Percentiles rank a stretch among this genome's conserved stretches.
phyloP scores from a whole-genome alignment of 306 rosid genomes.

The Carpinus fangiana region DNA sequence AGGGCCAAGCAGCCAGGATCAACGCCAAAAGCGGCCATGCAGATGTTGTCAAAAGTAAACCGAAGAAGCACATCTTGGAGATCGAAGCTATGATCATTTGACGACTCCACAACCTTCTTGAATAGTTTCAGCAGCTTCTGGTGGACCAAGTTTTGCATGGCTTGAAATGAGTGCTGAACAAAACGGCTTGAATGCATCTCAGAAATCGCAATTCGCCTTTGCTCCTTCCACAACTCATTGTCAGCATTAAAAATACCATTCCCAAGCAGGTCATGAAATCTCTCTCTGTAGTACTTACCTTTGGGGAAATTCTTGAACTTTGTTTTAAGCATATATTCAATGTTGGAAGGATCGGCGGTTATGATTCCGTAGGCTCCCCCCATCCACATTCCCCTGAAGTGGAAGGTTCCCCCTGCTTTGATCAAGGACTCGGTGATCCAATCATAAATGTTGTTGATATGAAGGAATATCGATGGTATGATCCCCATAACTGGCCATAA shows the following conservation, averaged over 20 bases:
- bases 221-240: conserved; percentile 39
- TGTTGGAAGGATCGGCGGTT: conserved; percentile 38
- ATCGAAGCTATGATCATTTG: conserved; percentile 26
- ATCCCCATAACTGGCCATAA: conserved; percentile 50
- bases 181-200: conserved; percentile 43
- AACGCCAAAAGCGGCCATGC: conserved; percentile 40
- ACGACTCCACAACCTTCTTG: conserved; percentile 14
- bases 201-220: conserved; percentile 33
- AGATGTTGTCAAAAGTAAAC: conserved; percentile 49
- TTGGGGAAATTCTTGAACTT: conserved; percentile 50
- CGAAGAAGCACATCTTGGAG: conserved; percentile 50
- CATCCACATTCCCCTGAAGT: conserved; percentile 40
- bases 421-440: conserved; percentile 42
- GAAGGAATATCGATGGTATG: conserved; percentile 26
- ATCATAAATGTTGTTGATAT: conserved; percentile 24
- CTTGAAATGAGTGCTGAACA: conserved; percentile 15
- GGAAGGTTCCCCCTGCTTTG: conserved; percentile 46
- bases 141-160: conserved; percentile 39
- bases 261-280: conserved; percentile 45
- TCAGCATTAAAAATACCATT: conserved; percentile 52
- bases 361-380: conserved; percentile 36
- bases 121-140: conserved; percentile 32
- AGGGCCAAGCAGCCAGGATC: conserved; percentile 44
- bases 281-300: conserved; percentile 35
- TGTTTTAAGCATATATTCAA: conserved; percentile 47